Conservation (phyloP, 2,329 filamentous ascomycete genomes). For the Penicillium sp. region DNA sequence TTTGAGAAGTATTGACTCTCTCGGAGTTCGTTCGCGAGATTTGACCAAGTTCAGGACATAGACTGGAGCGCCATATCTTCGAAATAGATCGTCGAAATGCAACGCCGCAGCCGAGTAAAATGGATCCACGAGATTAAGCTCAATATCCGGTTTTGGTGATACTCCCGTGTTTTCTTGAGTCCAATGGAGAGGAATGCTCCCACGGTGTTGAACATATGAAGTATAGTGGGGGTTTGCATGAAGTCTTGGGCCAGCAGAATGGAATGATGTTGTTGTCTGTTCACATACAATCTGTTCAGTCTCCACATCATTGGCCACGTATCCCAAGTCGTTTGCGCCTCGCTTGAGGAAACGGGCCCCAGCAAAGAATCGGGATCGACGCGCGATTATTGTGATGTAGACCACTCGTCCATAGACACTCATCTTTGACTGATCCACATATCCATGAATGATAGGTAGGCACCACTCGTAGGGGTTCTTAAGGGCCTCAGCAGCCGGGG, state of each 20-base stretch:
- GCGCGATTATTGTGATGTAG: slow-evolving; percentile 90
- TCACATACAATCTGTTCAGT: slow-evolving; percentile 98
- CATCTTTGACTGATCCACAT: slow-evolving; percentile 84
- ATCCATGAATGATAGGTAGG: slow-evolving; percentile 90
- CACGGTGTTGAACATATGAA: slow-evolving; percentile 93
- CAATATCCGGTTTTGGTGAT: slow-evolving; percentile 92
- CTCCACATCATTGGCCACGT: slow-evolving; percentile 97
- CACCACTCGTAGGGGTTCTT: slow-evolving; percentile 93
- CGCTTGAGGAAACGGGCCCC: slow-evolving; percentile 92
- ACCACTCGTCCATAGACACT: slow-evolving; percentile 84
- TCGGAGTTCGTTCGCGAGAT: slow-evolving; percentile 76
- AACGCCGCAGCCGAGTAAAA: slow-evolving; percentile 91
- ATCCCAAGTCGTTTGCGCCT: slow-evolving; percentile 88
- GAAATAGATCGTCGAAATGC: slow-evolving; percentile 92
- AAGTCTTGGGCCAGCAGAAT: slow-evolving; percentile 79
- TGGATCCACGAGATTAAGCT: slow-evolving; percentile 90
- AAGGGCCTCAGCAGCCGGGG: slow-evolving; percentile 67
- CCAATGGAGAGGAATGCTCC: slow-evolving; percentile 96
- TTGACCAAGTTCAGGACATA: slow-evolving; percentile 93
- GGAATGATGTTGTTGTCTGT: slow-evolving; percentile 90
- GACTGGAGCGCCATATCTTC: slow-evolving; percentile 86
- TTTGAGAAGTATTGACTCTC: slow-evolving; percentile 84
- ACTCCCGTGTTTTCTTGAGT: slow-evolving; percentile 94
- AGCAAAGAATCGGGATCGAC: slow-evolving; percentile 88
- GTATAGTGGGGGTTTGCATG: slow-evolving; percentile 91